Conservation (phyloP, 805 yeast genomes). For the Yarrowia bubula region DNA sequence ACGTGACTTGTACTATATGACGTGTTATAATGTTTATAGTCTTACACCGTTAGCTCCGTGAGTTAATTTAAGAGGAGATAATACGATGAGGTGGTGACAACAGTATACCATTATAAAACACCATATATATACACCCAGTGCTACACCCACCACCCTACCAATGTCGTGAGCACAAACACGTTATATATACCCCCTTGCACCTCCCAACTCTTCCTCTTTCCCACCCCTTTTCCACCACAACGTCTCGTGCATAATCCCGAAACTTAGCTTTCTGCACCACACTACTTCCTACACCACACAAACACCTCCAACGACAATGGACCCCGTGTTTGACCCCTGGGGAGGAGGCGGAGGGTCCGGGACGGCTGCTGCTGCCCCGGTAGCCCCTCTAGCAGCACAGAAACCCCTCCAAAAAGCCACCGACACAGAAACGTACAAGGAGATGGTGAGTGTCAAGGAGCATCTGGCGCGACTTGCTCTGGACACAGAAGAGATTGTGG, state of each 20-base stretch:
- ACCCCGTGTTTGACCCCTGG: slow-evolving; percentile 27
- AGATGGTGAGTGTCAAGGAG: slow-evolving; percentile 10
- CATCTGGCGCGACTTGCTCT: slow-evolving; percentile 3
- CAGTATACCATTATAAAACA: too few species aligned
- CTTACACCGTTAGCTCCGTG: slow-evolving; percentile 9
- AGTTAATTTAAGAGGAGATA: not conserved
- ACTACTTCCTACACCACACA: not conserved
- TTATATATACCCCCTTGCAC: not conserved
- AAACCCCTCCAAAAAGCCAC: not conserved
- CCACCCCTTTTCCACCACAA: not conserved
- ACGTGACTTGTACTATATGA: not conserved
- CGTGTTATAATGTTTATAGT: not conserved
- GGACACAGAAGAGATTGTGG: slow-evolving; percentile 26
- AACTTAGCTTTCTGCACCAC: not conserved
- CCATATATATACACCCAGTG: too few species aligned
- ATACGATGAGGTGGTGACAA: too few species aligned
- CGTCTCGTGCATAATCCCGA: slow-evolving; percentile 10
- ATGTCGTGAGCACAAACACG: not conserved
- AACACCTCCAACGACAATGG: not conserved
- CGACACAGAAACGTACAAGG: not conserved
- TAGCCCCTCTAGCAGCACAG: not conserved
- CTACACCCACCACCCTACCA: too few species aligned
- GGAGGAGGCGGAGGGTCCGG: not conserved
- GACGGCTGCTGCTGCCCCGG: not conserved
- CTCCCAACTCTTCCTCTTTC: not conserved